phyloP scores from a whole-genome alignment of 148 eudicot genomes.

The Agrostemma githago region DNA sequence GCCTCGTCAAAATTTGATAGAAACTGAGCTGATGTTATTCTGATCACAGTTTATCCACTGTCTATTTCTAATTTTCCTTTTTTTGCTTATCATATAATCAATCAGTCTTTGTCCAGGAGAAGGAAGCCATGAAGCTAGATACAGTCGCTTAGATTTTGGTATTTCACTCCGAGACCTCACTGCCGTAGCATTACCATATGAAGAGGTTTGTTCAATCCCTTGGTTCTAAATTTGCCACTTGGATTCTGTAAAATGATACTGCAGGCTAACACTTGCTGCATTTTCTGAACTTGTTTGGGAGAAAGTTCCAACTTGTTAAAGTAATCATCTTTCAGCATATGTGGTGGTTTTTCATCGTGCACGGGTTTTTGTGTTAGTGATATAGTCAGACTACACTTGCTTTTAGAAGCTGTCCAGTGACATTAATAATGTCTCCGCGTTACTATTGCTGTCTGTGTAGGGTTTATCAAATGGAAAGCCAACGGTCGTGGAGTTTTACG shows the following conservation, averaged over 20 bases:
- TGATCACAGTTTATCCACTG: background rate
- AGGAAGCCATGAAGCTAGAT: conserved; percentile 31
- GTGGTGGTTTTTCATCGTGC: background rate
- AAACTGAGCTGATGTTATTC: no score
- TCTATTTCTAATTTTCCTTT: conserved; percentile 5
- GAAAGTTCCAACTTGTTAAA: no score
- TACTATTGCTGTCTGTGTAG: conserved; percentile 27
- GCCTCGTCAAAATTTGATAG: background rate
- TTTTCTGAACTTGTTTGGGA: background rate
- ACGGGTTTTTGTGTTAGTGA: background rate
- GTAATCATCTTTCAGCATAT: background rate
- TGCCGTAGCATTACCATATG: conserved; percentile 77
- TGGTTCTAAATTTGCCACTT: background rate
- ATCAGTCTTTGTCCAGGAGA: conserved; percentile 43
- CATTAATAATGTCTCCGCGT: no score
- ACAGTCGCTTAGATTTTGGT: conserved; percentile 66
- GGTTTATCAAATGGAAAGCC: conserved; percentile 96
- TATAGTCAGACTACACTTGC: background rate
- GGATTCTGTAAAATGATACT: background rate
- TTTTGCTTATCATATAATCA: conserved; percentile 6
- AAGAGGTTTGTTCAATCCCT: conserved; percentile 53
- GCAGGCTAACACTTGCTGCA: background rate
- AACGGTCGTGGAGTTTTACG: conserved; percentile 97
- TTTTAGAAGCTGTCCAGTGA: background rate
- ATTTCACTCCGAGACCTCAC: conserved; percentile 81